Evolutionary conservation across 257 asterid species (phyloP), one percentile per base, ranked within the genome.

Genomic region (Primulina huaijiensis): DNA sequence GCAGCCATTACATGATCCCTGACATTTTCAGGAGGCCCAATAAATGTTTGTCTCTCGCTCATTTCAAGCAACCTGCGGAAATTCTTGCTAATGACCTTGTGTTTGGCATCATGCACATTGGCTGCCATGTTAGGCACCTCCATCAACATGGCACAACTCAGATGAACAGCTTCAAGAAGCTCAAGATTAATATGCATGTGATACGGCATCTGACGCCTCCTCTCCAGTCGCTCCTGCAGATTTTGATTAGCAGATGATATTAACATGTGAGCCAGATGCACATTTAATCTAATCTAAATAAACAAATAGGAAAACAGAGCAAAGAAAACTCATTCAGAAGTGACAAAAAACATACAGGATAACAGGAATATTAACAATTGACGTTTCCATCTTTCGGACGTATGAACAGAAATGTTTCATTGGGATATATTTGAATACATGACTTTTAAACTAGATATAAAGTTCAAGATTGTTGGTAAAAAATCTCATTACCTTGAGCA

Each of bases 51-150:
- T 62, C 96, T 87, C 82, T 89, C 96, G n/a, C 96, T 91, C 14
- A 46, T 76, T 60, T 91, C 97, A 3, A 89, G 92, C 77, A 94
- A 65, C 78, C 96, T 79, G 17, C 95, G 81, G 83, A 94, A 91
- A 37, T 79, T 86, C 78, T 86, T 90, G 90, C 99, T 91, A 64
- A 90, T 81, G 64, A 91, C 85, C 86, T 79, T 89, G 46, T 95
- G 96, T 80, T 78, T 90, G 35, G 90, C 93, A 70, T 93, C 97
- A 23, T 86, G 92, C 37, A 75, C 82, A 61, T 91, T 86, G 67
- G 97, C 97, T 62, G 99, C 97, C 96, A 94, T 89, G 86, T 89
- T 89, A 11, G 99, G 99, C 57, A 94, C 99, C 80, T 94, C 99
- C 19, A 94, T 86, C 65, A 94, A 78, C 99, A 94, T 94, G 29